phyloP scores from a whole-genome alignment of 768 basidiomycete genomes.

The Russula olivacea region DNA sequence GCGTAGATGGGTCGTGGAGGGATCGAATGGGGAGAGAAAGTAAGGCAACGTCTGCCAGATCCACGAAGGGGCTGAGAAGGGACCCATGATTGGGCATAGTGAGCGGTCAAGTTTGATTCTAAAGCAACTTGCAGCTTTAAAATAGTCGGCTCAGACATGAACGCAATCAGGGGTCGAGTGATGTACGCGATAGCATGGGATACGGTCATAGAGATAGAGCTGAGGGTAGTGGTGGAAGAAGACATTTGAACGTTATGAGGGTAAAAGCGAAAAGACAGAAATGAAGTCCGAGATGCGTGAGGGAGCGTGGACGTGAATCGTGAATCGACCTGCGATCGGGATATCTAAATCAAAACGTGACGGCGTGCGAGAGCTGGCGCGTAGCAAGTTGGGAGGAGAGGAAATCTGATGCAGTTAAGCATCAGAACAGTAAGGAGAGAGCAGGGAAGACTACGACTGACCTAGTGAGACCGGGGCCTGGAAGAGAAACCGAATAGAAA shows the following conservation, averaged over 20 bases:
- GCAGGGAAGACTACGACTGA: not conserved
- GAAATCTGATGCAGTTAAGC: conserved; percentile 6
- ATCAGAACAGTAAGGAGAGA: not conserved
- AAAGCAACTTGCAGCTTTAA: conserved; percentile 66
- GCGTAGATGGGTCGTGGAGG: conserved; percentile 69
- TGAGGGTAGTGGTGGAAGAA: conserved; percentile 34
- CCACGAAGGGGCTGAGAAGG: conserved; percentile 58
- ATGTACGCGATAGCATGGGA: conserved; percentile 70
- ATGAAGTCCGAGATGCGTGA: conserved; percentile 26
- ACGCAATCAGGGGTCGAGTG: conserved; percentile 54
- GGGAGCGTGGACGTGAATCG: conserved; percentile 35
- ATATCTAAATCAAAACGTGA: conserved; percentile 24
- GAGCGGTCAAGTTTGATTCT: conserved; percentile 64
- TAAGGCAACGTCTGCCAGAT: conserved; percentile 68
- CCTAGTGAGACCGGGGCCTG: conserved; percentile 6
- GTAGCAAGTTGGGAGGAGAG: conserved; percentile 26
- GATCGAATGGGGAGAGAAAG: conserved; percentile 59
- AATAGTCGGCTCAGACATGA: conserved; percentile 56
- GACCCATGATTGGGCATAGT: conserved; percentile 63
- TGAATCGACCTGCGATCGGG: conserved; percentile 28
- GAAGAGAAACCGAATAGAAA: conserved; percentile 19
- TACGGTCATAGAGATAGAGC: conserved; percentile 56
- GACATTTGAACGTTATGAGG: conserved; percentile 17
- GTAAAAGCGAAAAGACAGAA: conserved; percentile 20
- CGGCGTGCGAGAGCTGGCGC: conserved; percentile 27